A percentile compares a stretch with the other conserved stretches of the same genome.
Conservation (phyloP, 768 basidiomycete species). For the Boletales sp. region DNA sequence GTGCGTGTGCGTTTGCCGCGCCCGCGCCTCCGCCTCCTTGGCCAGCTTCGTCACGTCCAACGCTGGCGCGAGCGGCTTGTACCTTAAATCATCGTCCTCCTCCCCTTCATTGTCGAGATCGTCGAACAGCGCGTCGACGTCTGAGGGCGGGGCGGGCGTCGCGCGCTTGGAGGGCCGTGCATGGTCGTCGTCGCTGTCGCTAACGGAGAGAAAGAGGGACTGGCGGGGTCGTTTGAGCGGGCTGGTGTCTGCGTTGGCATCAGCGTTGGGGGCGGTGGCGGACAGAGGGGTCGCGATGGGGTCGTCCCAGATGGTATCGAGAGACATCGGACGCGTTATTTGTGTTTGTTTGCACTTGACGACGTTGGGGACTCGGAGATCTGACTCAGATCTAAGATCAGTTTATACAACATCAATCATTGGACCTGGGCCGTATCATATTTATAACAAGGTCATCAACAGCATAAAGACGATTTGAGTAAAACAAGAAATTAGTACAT, state of each 20-base stretch:
- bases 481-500: too few relatives aligned
- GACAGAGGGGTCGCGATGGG: slow-evolving; percentile 28
- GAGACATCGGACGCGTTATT: slow-evolving; percentile 35
- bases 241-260: slow-evolving; percentile 10
- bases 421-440: too few relatives aligned
- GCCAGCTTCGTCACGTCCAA: slow-evolving; percentile 53
- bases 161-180: slow-evolving; percentile 23
- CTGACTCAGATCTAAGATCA: too few relatives aligned
- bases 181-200: slow-evolving; percentile 36
- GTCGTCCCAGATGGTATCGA: slow-evolving; percentile 63
- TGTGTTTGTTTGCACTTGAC: slow-evolving; percentile 18
- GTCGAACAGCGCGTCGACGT: slow-evolving; percentile 44
- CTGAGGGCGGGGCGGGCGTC: slow-evolving; percentile 18
- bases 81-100: slow-evolving; percentile 38
- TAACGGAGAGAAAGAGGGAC: slow-evolving; percentile 57
- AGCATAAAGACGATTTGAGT: too few relatives aligned
- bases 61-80: slow-evolving; percentile 46
- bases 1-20: slow-evolving; percentile 12
- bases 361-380: not conserved
- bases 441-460: too few relatives aligned
- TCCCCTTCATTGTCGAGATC: slow-evolving; percentile 49
- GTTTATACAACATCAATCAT: too few relatives aligned
- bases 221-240: slow-evolving; percentile 33
- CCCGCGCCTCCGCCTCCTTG: slow-evolving; percentile 51
- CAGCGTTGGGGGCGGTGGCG: slow-evolving; percentile 15